phyloP scores from a whole-genome alignment of 257 asterid genomes.

The Galeopsis tetrahit region DNA sequence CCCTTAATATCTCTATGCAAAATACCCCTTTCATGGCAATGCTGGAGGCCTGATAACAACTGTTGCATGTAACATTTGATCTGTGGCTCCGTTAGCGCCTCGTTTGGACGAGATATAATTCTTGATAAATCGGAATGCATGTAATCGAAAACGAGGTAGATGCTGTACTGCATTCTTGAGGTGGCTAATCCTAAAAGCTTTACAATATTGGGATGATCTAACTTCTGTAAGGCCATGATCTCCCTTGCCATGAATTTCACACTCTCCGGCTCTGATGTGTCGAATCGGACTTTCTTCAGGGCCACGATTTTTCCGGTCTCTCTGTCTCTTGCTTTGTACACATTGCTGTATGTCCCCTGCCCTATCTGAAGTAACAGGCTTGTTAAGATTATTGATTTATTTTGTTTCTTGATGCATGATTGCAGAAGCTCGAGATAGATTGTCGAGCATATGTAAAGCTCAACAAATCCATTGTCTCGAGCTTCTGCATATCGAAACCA shows the following conservation, averaged over 20 bases:
- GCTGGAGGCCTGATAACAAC: slow-evolving; percentile 72
- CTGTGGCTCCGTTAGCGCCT: slow-evolving; percentile 77
- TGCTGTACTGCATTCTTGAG: slow-evolving; percentile 89
- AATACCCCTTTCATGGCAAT: slow-evolving; percentile 80
- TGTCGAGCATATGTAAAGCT: not conserved
- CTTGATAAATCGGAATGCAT: slow-evolving; percentile 71
- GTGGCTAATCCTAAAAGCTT: slow-evolving; percentile 89
- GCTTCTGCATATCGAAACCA: not conserved
- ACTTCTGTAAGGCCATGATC: slow-evolving; percentile 60
- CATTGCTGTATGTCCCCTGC: slow-evolving; percentile 84
- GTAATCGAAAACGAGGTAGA: slow-evolving; percentile 73
- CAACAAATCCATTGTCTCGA: not conserved
- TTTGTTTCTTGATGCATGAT: not conserved
- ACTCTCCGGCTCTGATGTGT: slow-evolving; percentile 84
- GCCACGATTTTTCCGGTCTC: slow-evolving; percentile 71
- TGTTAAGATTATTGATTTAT: not conserved
- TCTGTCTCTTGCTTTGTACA: slow-evolving; percentile 76
- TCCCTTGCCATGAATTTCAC: slow-evolving; percentile 92
- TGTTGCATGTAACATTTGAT: slow-evolving; percentile 79
- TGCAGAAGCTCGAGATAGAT: not conserved
- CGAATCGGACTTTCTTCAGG: slow-evolving; percentile 77
- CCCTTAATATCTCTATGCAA: slow-evolving; percentile 88
- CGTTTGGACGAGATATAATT: slow-evolving; percentile 59
- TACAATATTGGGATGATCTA: slow-evolving; percentile 80
- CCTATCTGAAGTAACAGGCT: slow-evolving; percentile 53